These are phyloP conservation scores for Calonectria henricotiae DNA, from an alignment of 2,329 filamentous ascomycete genomes.

Conservation along the genomic window DNA sequence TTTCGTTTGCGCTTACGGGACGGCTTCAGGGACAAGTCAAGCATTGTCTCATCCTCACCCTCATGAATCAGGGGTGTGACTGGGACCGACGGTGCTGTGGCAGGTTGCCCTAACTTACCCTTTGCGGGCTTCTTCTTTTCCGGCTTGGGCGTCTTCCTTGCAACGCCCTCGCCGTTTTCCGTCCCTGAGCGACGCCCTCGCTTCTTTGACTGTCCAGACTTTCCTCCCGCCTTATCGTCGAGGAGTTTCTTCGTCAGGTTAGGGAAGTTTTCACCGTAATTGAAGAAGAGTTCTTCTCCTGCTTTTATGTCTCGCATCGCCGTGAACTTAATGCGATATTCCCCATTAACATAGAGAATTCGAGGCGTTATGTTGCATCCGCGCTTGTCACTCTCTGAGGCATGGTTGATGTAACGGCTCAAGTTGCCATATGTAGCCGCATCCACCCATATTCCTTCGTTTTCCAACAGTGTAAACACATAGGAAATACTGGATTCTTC, in stretches of 20 bases:
- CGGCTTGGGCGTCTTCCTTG: conserved; percentile 50
- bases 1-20: conserved; percentile 55
- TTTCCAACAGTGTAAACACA: conserved; percentile 73
- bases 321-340: conserved; percentile 83
- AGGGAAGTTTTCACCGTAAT: conserved; percentile 82
- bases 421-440: conserved; percentile 85
- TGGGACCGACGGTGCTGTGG: conserved; percentile 15
- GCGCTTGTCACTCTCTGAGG: conserved; percentile 66
- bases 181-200: conserved; percentile 46
- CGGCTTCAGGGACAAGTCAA: conserved; percentile 36
- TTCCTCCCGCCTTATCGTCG: conserved; percentile 58
- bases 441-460: conserved; percentile 79
- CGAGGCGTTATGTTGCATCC: conserved; percentile 77
- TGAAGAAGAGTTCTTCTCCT: conserved; percentile 86
- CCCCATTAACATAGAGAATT: conserved; percentile 82
- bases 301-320: conserved; percentile 77
- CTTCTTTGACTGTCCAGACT: conserved; percentile 53
- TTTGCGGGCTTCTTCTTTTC: conserved; percentile 50
- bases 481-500: conserved; percentile 76
- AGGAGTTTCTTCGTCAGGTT: conserved; percentile 69
- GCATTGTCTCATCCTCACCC: conserved; percentile 44
- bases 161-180: conserved; percentile 45
- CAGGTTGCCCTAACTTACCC: conserved; percentile 33
- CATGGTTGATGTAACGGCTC: conserved; percentile 88
- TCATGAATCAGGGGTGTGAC: conserved; percentile 20